Evolutionary conservation across 2,329 filamentous ascomycete species (phyloP).

Genomic region (Sporothrix brasiliensis): DNA sequence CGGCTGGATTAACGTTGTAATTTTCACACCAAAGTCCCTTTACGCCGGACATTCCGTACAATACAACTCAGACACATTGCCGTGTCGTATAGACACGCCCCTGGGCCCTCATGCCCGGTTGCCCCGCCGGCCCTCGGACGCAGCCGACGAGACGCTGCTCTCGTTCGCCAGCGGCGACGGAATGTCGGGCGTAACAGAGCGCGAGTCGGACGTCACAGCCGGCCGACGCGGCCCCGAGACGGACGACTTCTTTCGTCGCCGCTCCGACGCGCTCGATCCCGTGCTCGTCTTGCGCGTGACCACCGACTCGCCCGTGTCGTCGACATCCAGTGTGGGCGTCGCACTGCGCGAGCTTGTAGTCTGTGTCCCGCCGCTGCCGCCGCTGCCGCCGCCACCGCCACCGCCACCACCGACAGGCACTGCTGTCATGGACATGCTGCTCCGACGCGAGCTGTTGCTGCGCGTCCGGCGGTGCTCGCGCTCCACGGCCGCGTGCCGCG

Average conservation of each 20-base stretch:
- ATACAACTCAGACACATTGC: too few species aligned
- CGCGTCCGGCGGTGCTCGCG: conserved; percentile 54
- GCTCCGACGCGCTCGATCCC: conserved; percentile 53
- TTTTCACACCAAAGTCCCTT: background rate
- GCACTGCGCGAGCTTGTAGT: conserved; percentile 13
- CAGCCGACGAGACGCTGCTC: conserved; percentile 43
- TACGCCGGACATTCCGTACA: background rate
- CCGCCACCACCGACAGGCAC: conserved; percentile 39
- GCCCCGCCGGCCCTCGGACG: conserved; percentile 13
- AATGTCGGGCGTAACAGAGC: conserved; percentile 59
- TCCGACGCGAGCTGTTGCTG: conserved; percentile 56
- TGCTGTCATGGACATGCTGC: conserved; percentile 47
- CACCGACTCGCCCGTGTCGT: conserved; percentile 41
- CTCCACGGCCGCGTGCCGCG: conserved; percentile 49
- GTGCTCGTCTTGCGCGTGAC: conserved; percentile 51
- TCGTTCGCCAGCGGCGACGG: conserved; percentile 58
- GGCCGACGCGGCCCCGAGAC: conserved; percentile 41
- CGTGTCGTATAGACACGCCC: too few species aligned
- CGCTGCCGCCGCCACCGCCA: conserved; percentile 37
- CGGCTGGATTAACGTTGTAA: background rate
- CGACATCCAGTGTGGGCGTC: conserved; percentile 50
- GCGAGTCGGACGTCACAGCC: conserved; percentile 49
- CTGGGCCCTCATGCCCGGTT: background rate
- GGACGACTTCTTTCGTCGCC: conserved; percentile 53
- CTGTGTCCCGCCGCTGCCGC: conserved; percentile 32